A percentile compares a stretch with the other conserved stretches of the same genome.
These are phyloP conservation scores for Tetrapisispora phaffii DNA, from an alignment of 805 yeast species.

Conservation along the genomic window DNA sequence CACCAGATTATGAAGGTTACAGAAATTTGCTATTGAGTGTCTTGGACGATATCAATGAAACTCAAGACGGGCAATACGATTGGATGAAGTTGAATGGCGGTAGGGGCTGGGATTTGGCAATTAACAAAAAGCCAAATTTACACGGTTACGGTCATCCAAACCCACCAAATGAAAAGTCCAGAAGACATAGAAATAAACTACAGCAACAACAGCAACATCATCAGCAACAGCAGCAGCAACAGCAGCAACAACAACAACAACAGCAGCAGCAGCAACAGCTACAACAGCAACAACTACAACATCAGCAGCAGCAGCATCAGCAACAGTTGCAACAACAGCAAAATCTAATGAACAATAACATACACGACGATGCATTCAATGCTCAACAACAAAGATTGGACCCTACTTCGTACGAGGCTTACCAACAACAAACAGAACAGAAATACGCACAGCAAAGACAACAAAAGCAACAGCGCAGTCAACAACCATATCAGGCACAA, in stretches of 20 bases:
- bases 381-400: conserved; percentile 27
- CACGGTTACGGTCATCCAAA: conserved; percentile 96
- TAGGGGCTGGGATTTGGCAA: conserved; percentile 86
- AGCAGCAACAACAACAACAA: conserved; percentile 3
- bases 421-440: conserved; percentile 30
- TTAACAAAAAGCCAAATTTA: conserved; percentile 83
- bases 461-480: conserved; percentile 9
- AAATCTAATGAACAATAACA: conserved; percentile 6
- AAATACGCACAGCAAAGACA: conserved; percentile 28
- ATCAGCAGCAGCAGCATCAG: conserved; percentile 19
- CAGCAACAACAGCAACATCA: conserved; percentile 8
- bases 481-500: conserved; percentile 21
- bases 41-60: conserved; percentile 57
- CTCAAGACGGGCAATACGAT: conserved; percentile 84
- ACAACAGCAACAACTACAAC: conserved; percentile 20
- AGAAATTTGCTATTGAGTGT: conserved; percentile 71
- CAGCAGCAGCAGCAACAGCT: conserved; percentile 10
- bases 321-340: conserved; percentile 11
- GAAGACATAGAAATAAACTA: conserved; percentile 19
- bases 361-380: conserved; percentile 1
- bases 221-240: conserved; percentile 10
- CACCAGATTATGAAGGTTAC: conserved; percentile 87
- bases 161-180: conserved; percentile 50
- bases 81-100: conserved; percentile 97
- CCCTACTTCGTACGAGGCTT: conserved; percentile 34